phyloP scores from a whole-genome alignment of 2,329 filamentous ascomycete species.

The Acrodontium crateriforme region DNA sequence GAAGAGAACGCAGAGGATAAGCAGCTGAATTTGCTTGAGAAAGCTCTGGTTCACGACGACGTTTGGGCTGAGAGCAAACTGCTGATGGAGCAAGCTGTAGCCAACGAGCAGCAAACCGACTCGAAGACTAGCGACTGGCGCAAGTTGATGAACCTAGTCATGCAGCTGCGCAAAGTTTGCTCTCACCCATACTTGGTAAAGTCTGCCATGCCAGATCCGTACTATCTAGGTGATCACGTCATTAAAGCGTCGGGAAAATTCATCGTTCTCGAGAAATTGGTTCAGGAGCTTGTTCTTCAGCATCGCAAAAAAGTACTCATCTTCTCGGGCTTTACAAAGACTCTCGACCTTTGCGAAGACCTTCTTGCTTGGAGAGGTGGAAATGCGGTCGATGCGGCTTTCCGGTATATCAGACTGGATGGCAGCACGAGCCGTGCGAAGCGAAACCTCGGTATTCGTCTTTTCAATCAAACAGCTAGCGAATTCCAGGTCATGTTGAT shows the following conservation, averaged over 20 bases:
- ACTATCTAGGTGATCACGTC: constrained; percentile 33
- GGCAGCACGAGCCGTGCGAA: constrained; percentile 35
- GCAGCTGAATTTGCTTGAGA: constrained; percentile 14
- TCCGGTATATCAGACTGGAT: constrained; percentile 38
- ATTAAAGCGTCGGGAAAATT: constrained; percentile 42
- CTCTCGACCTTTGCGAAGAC: constrained; percentile 39
- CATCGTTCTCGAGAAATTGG: constrained; percentile 39
- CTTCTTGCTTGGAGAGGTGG: constrained; percentile 33
- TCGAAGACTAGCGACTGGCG: constrained; percentile 18
- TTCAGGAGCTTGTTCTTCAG: constrained; percentile 35
- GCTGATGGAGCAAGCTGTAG: constrained; percentile 27
- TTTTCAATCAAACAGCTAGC: constrained; percentile 35
- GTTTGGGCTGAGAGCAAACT: constrained; percentile 34
- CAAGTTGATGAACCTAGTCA: constrained; percentile 39
- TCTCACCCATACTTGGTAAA: constrained; percentile 41
- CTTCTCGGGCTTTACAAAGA: constrained; percentile 42
- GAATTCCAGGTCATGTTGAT: constrained; percentile 42
- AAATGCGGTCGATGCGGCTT: constrained; percentile 20
- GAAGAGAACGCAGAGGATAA: constrained; percentile 25
- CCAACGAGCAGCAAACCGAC: constrained; percentile 19
- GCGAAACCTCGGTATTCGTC: constrained; percentile 38
- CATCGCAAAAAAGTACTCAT: constrained; percentile 41
- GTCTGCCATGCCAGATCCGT: constrained; percentile 32
- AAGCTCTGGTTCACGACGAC: constrained; percentile 19
- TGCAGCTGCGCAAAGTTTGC: constrained; percentile 43